A percentile compares a stretch with the other conserved stretches of the same genome.
phyloP scores from a whole-genome alignment of 179 eudicot species.

The Dionaea muscipula region DNA sequence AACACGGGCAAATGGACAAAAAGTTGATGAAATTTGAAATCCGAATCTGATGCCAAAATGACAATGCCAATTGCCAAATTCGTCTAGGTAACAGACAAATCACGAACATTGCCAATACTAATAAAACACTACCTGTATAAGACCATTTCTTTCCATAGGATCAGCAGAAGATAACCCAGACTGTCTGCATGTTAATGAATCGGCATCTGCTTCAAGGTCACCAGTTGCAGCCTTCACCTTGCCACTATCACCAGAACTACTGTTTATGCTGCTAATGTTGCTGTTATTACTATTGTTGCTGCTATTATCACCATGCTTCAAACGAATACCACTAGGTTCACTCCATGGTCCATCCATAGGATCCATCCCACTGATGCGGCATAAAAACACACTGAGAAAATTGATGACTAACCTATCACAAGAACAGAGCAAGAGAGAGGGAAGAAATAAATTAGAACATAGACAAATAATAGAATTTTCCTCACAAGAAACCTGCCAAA shows the following conservation, averaged over 20 bases:
- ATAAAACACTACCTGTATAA: constrained; percentile 39
- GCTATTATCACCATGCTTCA: constrained; percentile 47
- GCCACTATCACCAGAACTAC: constrained; percentile 89
- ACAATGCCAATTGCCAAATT: no score
- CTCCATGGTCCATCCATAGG: constrained; percentile 52
- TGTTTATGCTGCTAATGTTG: constrained; percentile 72
- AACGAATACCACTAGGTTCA: constrained; percentile 40
- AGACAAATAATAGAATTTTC: no score
- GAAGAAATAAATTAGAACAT: no score
- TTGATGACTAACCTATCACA: background rate
- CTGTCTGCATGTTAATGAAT: constrained; percentile 66
- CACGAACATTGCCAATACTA: background rate
- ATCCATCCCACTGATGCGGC: constrained; percentile 52
- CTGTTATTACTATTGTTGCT: constrained; percentile 90
- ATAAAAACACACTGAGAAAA: constrained; percentile 13
- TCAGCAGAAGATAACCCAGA: constrained; percentile 64
- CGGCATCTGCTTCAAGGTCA: constrained; percentile 98
- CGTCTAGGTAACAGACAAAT: background rate
- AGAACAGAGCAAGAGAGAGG: no score
- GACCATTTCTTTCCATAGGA: constrained; percentile 44
- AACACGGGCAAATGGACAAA: no score
- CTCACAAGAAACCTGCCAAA: no score
- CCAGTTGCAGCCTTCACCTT: constrained; percentile 45
- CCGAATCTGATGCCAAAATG: no score
- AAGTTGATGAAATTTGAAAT: no score